Evolutionary conservation across 1,139 yeast genomes (phyloP), one percentile per base, ranked within the genome.

Genomic region (Taiozyma sp.): DNA sequence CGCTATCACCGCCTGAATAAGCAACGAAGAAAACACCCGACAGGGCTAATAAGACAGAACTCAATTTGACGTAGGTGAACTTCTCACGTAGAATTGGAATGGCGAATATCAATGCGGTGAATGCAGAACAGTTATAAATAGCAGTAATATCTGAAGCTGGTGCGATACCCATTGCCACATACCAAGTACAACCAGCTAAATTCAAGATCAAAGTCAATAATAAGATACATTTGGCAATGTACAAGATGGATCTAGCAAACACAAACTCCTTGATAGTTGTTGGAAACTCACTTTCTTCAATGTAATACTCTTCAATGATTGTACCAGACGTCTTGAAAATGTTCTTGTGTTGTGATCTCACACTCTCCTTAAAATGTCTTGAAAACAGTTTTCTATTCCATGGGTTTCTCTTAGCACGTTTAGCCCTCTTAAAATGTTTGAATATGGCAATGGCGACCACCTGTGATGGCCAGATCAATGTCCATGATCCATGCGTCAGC

Each of bases 111-210:
- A 90, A 85, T 0, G 96, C 96, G 8, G 92, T 85, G 65, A 90
- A 89, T 0, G 96, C 96, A 13, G 92, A 84, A 64, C 96, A 88
- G 70, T 90, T 90, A 70, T 89, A 90, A 56, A 90, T 90, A 10
- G 96, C 96, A 4, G 96, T 89, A 30, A 90, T 85, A 63, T 90
- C 96, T 3, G 91, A 78, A 0, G 96, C 90, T 41, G 91, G 87
- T 1, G 96, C 85, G 66, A 87, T 70, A 30, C 84, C 75, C 81
- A 90, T 88, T 8, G 96, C 85, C 19, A 87, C 80, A 65, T 88
- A 90, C 97, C 97, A 90, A 1, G 96, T 83, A 43, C 80, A 74
- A 1, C 96, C 96, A 0, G 96, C 96, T 4, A 82, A 58, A 12
- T 88, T 87, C 54, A 90, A 73, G 8, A 89, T 79, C 9, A 79